These are phyloP conservation scores for Tetrapisispora arboricola DNA, from an alignment of 805 yeast genomes.

Conservation along the genomic window DNA sequence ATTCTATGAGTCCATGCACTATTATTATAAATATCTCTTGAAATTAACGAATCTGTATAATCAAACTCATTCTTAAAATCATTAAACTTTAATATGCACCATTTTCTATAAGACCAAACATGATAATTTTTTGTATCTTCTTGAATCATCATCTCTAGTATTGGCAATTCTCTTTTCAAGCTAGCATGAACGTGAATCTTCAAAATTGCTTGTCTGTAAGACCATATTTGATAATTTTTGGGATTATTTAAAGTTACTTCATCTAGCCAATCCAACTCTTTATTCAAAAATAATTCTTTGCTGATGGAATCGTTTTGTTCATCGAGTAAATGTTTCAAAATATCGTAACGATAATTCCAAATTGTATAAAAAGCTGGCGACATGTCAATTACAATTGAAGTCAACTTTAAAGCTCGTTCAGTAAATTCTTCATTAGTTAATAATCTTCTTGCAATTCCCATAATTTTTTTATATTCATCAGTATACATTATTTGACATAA, in stretches of 20 bases:
- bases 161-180: slow-evolving; percentile 48
- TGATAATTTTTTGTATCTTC: slow-evolving; percentile 89
- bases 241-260: slow-evolving; percentile 62
- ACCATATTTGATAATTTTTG: slow-evolving; percentile 97
- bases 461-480: slow-evolving; percentile 52
- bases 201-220: slow-evolving; percentile 66
- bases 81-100: slow-evolving; percentile 57
- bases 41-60: slow-evolving; percentile 40
- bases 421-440: slow-evolving; percentile 51
- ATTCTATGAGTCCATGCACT: slow-evolving; percentile 89
- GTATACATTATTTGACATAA: slow-evolving; percentile 62
- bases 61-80: slow-evolving; percentile 42
- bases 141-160: slow-evolving; percentile 56
- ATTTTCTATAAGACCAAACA: slow-evolving; percentile 87
- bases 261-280: slow-evolving; percentile 75
- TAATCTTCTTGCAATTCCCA: slow-evolving; percentile 54
- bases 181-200: slow-evolving; percentile 26
- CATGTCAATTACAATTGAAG: slow-evolving; percentile 49
- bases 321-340: slow-evolving; percentile 32
- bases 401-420: slow-evolving; percentile 59
- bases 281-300: slow-evolving; percentile 16
- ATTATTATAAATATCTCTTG: slow-evolving; percentile 69
- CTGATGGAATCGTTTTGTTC: too few species aligned
- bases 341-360: slow-evolving; percentile 64
- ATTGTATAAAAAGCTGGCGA: slow-evolving; percentile 89